Evolutionary conservation across 768 basidiomycete species (phyloP).

Genomic region (Zangia roseola): DNA sequence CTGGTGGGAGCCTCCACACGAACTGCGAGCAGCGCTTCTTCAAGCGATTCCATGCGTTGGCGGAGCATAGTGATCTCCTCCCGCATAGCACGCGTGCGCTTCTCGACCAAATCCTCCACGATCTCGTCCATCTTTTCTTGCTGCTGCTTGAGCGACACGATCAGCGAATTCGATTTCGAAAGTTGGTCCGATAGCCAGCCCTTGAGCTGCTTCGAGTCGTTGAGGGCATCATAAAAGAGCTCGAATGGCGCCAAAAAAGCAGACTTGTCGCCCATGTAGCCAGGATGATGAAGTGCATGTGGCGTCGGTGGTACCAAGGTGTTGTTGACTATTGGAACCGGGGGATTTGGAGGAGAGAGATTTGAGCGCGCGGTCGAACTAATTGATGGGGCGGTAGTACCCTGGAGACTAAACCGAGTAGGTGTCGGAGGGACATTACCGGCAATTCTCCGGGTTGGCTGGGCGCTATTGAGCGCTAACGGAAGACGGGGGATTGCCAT

Average conservation of each 20-base stretch:
- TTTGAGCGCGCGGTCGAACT: slow-evolving; percentile 30
- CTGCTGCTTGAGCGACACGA: slow-evolving; percentile 52
- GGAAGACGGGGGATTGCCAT: slow-evolving; percentile 72
- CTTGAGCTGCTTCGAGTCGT: slow-evolving; percentile 79
- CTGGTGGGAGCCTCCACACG: slow-evolving; percentile 22
- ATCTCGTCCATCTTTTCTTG: slow-evolving; percentile 62
- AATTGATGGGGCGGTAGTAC: slow-evolving; percentile 17
- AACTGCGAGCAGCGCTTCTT: slow-evolving; percentile 40
- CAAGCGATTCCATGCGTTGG: slow-evolving; percentile 67
- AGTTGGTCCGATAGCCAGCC: slow-evolving; percentile 74
- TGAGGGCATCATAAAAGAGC: slow-evolving; percentile 79
- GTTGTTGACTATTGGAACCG: slow-evolving; percentile 65
- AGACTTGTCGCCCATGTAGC: slow-evolving; percentile 61
- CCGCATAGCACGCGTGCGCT: slow-evolving; percentile 53
- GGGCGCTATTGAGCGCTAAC: slow-evolving; percentile 42
- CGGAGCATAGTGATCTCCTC: slow-evolving; percentile 61
- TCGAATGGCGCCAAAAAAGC: slow-evolving; percentile 84
- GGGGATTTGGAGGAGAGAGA: slow-evolving; percentile 55
- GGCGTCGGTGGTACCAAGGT: slow-evolving; percentile 69
- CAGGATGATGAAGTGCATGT: slow-evolving; percentile 58
- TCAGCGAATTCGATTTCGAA: slow-evolving; percentile 55
- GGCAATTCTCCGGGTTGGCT: slow-evolving; percentile 49
- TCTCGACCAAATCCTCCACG: slow-evolving; percentile 62
- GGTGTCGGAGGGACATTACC: slow-evolving; percentile 72
- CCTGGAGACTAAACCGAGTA: slow-evolving; percentile 55